Base-by-base conservation (phyloP, 106 monocot genomes). In the Agapanthus africanus region DNA sequence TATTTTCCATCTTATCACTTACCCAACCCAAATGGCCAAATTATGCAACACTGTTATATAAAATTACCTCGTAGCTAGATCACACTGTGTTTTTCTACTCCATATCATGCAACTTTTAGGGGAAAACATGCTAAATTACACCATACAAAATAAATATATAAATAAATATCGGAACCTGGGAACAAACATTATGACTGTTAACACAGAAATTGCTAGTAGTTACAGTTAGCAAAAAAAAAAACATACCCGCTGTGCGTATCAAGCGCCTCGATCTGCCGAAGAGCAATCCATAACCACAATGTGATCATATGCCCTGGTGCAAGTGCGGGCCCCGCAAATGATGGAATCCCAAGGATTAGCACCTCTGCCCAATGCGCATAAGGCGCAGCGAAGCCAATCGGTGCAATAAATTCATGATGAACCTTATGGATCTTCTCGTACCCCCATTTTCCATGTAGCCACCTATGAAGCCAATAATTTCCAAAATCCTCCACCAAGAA, bases 321-420 rank as follows among this genome's bases (percentile, higher is more conserved):
- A 11, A 97, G 40, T 11, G 84, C 89, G 2, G 97, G 97, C 13
- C 97, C 97, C 0, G 77, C 70, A 32, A 92, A 87, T 2, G 97
- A 84, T 2, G 97, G 91, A 28, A 89, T 86, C n/a, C 97, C 97
- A 8, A 92, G 86, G 5, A 92, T 21, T 6, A 97, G 71, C 30
- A 92, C 87, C 73, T 97, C 97, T 0, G 82, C 84, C 97, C 92
- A 92, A 71, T 97, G 97, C 1, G 92, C 97, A 39, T 97, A 89
- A 2, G 97, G 86, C 0, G 92, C 97, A 0, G 92, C 97, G 56
- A 97, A 97, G 23, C 92, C 92, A 32, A 97, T 78, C 4, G 97
- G 97, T 0, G 97, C 91, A 0, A 84, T 97, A 76, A 76, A 92
- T 78, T 97, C 97, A 50, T 97, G 97, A 70, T 97, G 97, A 4